A percentile compares a stretch with the other conserved stretches of the same genome.
phyloP scores from a whole-genome alignment of 2,329 filamentous ascomycete genomes.

The Macrophomina pseudophaseolina region DNA sequence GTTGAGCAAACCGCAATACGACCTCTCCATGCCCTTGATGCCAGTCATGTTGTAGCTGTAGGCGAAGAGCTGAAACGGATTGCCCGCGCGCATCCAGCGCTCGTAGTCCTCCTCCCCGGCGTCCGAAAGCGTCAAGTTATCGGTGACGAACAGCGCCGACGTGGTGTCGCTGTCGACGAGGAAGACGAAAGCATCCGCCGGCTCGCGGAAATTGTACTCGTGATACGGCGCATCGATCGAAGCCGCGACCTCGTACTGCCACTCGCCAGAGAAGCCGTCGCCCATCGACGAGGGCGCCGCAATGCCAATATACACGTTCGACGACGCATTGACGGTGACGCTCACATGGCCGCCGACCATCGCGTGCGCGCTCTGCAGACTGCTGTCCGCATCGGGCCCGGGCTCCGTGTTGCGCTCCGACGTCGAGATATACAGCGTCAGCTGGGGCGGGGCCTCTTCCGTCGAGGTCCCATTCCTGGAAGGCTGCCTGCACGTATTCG shows the following conservation, averaged over 20 bases:
- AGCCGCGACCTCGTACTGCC: constrained; percentile 80
- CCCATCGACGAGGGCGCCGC: constrained; percentile 68
- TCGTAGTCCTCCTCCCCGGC: constrained; percentile 55
- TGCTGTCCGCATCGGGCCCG: constrained; percentile 61
- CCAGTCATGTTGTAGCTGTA: constrained; percentile 64
- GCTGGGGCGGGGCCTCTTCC: constrained; percentile 61
- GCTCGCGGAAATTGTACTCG: constrained; percentile 60
- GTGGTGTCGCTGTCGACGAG: constrained; percentile 85
- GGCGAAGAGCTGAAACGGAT: constrained; percentile 78
- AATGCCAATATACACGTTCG: constrained; percentile 77
- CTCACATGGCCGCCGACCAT: constrained; percentile 75
- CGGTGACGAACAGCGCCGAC: constrained; percentile 78
- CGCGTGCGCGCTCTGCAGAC: constrained; percentile 52
- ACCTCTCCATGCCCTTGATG: constrained; percentile 74
- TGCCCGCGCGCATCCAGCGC: constrained; percentile 61
- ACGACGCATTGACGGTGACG: constrained; percentile 64
- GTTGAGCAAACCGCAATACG: constrained; percentile 81
- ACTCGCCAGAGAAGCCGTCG: constrained; percentile 64
- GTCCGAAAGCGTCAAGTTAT: constrained; percentile 66
- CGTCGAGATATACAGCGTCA: constrained; percentile 78
- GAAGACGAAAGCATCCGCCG: constrained; percentile 61
- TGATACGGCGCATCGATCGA: constrained; percentile 83
- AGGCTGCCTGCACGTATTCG: constrained; percentile 86
- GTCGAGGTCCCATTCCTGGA: constrained; percentile 56
- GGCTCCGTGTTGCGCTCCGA: constrained; percentile 67